Base-by-base conservation (phyloP, 2,329 filamentous ascomycete species). In the Metarhizium robertsii region DNA sequence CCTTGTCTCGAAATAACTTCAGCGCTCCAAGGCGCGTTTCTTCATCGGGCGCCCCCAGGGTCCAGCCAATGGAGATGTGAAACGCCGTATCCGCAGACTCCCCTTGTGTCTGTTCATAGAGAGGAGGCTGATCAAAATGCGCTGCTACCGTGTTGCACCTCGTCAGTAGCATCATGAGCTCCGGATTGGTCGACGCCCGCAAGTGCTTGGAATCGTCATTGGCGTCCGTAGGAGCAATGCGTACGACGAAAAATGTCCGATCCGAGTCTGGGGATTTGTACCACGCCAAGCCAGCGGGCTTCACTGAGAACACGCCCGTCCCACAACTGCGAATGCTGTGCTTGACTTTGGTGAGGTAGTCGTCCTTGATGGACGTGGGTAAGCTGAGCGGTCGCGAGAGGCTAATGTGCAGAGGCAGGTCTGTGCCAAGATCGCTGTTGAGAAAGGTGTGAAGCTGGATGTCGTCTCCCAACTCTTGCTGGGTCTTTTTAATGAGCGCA, bases 51-150 rank as follows among this genome's bases (percentile, higher is more conserved):
- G 73, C 67, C 10, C 75, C 69, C 59, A 92, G 77, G 1, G 81
- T 87, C 94, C 92, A 97, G 0, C 87, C 94, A 55, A 99, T 83
- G 49, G 91, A 96, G 57, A 97, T 74, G 70, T 99, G 94, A 65
- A 96, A 96, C 25, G 80, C 82, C 61, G 50, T 59, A 38, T 61
- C 66, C 40, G 60, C 66, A 6, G 58, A 42, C 10, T 66, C 67
- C 4, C 53, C 57, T 6, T 57, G 55, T 32, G 52, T 59, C 53
- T 62, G 62, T 55, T 73, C 68, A 68, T 97, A 97, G 1, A 97
- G 77, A 29, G 79, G 70, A 2, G 88, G 85, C 65, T 95, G 89
- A 0, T 75, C 76, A 67, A 85, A 87, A 1, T 65, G 66, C 20
- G 73, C 68, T 2, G 85, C 82, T 2, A 83, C 71, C 4, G 69